Percentiles rank a stretch among this genome's conserved stretches.
Evolutionary conservation across 1,284 basidiomycete genomes (phyloP).

Genomic region (Thelephora terrestris): DNA sequence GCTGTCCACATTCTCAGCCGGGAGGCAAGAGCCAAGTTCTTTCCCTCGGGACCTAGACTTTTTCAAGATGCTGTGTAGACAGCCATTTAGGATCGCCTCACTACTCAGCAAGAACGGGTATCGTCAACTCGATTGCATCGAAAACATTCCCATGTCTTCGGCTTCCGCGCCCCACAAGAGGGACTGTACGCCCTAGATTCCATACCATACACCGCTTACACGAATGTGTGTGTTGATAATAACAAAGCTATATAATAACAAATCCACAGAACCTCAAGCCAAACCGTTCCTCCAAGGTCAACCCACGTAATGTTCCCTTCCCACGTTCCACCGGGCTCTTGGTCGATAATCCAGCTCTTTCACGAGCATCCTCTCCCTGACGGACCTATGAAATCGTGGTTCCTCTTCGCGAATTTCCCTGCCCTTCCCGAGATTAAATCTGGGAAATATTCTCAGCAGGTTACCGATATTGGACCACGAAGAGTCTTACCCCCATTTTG

Average conservation of each 20-base stretch:
- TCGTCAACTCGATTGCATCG: no score
- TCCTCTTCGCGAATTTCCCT: constrained; percentile 30
- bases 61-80: not conserved
- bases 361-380: constrained; percentile 39
- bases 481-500: constrained; percentile 22
- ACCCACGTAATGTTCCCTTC: constrained; percentile 37
- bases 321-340: constrained; percentile 34
- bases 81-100: no score
- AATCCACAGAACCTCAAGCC: no score
- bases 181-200: no score
- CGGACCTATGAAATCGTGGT: constrained; percentile 43
- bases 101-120: no score
- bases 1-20: constrained; percentile 64
- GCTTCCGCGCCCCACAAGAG: no score
- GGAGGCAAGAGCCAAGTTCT: constrained; percentile 54
- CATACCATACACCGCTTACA: no score
- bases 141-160: no score
- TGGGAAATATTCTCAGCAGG: constrained; percentile 4
- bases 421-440: constrained; percentile 37
- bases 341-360: constrained; percentile 37
- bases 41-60: constrained; percentile 20
- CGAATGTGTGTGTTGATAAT: no score
- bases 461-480: not conserved
- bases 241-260: no score
- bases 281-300: constrained; percentile 12